These are phyloP conservation scores for Aureobasidium sp. DNA, from an alignment of 2,329 filamentous ascomycete genomes.

Conservation along the genomic window DNA sequence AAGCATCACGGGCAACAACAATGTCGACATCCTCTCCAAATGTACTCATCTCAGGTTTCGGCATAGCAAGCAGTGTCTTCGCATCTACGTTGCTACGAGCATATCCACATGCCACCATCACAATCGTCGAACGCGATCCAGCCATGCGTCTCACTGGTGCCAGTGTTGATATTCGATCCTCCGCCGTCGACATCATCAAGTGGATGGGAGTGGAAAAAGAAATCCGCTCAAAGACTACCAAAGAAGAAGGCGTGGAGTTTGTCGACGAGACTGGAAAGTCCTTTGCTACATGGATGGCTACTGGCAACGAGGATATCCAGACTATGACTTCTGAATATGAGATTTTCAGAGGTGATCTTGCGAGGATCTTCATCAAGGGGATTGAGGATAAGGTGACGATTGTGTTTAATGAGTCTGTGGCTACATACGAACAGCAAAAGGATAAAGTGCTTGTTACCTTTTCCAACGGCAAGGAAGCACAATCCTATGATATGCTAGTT, in stretches of 20 bases:
- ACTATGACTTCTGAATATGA: constrained; percentile 30
- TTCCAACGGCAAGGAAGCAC: constrained; percentile 26
- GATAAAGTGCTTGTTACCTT: constrained; percentile 35
- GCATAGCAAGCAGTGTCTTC: constrained; percentile 27
- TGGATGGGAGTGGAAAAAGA: constrained; percentile 27
- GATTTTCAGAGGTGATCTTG: constrained; percentile 29
- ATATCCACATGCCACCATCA: constrained; percentile 24
- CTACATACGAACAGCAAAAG: constrained; percentile 19
- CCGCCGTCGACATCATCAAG: constrained; percentile 28
- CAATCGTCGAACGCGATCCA: constrained; percentile 29
- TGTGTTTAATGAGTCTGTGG: constrained; percentile 31
- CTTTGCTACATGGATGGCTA: constrained; percentile 24
- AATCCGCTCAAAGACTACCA: constrained; percentile 19
- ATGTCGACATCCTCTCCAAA: constrained; percentile 15
- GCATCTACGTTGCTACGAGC: constrained; percentile 30
- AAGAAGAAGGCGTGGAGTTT: constrained; percentile 25
- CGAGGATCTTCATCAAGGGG: constrained; percentile 26
- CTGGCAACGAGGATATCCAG: constrained; percentile 26
- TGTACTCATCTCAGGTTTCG: constrained; percentile 29
- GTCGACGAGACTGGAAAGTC: constrained; percentile 21
- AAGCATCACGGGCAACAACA: neutral
- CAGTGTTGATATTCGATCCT: constrained; percentile 27
- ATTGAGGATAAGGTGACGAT: constrained; percentile 33
- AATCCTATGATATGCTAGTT: constrained; percentile 41
- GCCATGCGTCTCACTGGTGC: constrained; percentile 25